Evolutionary conservation across 2,329 filamentous ascomycete genomes (phyloP).

Genomic region (Apiospora sp.): DNA sequence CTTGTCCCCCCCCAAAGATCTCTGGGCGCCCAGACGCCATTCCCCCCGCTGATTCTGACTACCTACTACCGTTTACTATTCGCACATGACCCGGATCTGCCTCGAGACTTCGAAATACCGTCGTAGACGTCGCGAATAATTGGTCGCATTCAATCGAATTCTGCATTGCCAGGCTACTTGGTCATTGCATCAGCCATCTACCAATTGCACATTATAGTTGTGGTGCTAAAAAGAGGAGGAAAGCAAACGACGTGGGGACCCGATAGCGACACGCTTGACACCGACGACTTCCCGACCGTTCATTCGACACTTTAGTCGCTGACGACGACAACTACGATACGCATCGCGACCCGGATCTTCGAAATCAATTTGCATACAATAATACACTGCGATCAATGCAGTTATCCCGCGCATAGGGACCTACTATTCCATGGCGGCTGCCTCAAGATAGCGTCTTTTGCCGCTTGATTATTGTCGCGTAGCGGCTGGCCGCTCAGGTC

Average conservation of each 20-base stretch:
- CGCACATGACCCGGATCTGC: slow-evolving; percentile 1
- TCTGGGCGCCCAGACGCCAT: slow-evolving; percentile 21
- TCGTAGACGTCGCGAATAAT: neutral
- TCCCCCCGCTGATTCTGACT: slow-evolving; percentile 21
- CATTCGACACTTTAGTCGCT: neutral
- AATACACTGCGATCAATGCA: slow-evolving; percentile 2
- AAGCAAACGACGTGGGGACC: neutral
- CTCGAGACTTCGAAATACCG: neutral
- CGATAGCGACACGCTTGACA: neutral
- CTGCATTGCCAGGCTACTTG: neutral
- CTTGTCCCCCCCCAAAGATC: slow-evolving; percentile 20
- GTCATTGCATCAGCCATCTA: neutral
- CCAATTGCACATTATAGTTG: neutral
- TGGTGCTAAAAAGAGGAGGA: slow-evolving; percentile 8
- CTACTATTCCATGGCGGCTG: slow-evolving; percentile 45
- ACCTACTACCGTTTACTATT: neutral
- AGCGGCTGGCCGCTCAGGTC: slow-evolving; percentile 39
- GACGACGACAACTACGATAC: slow-evolving; percentile 1
- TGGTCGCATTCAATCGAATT: slow-evolving; percentile 12
- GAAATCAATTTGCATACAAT: neutral
- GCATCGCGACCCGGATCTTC: neutral
- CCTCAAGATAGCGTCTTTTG: slow-evolving; percentile 39
- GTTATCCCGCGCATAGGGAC: slow-evolving; percentile 31
- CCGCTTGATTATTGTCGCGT: slow-evolving; percentile 36
- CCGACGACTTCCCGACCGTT: neutral